Conservation (phyloP, 805 yeast genomes). For the Kluyveromyces siamensis region DNA sequence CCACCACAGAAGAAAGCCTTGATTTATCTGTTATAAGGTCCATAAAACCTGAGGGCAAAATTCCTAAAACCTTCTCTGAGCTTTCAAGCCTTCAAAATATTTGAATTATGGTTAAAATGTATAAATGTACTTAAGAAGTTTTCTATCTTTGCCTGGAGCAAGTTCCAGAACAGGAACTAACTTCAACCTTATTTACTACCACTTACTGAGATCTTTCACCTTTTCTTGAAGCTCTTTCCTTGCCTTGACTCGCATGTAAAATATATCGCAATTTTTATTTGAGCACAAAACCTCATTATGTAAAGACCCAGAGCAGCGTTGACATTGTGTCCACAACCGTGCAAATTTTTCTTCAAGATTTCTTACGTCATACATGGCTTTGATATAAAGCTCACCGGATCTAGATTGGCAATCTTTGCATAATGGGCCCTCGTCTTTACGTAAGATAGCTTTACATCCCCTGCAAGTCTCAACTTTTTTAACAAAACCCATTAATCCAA, state of each 20-base stretch:
- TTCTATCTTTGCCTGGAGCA: too few species aligned
- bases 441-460: conserved; percentile 76
- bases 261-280: conserved; percentile 93
- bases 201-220: conserved; percentile 31
- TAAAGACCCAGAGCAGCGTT: conserved; percentile 90
- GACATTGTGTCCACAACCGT: conserved; percentile 95
- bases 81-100: conserved; percentile 18
- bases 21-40: conserved; percentile 13
- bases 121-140: too few species aligned
- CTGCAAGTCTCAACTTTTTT: conserved; percentile 83
- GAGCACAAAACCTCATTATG: conserved; percentile 95
- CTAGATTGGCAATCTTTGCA: conserved; percentile 69
- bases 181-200: conserved; percentile 17
- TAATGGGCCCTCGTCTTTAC: conserved; percentile 57
- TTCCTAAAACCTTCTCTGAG: conserved; percentile 33
- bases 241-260: conserved; percentile 77
- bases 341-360: conserved; percentile 75
- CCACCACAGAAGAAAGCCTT: not conserved
- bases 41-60: conserved; percentile 20
- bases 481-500: conserved; percentile 88
- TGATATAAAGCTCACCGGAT: conserved; percentile 74
- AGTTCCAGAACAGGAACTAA: too few species aligned
- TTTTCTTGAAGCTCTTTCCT: conserved; percentile 35
- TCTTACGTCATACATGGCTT: conserved; percentile 71
- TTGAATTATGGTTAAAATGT: not conserved